A percentile compares a stretch with the other conserved stretches of the same genome.
Conservation (phyloP, 805 yeast species). For the Spathaspora hagerdaliae region DNA sequence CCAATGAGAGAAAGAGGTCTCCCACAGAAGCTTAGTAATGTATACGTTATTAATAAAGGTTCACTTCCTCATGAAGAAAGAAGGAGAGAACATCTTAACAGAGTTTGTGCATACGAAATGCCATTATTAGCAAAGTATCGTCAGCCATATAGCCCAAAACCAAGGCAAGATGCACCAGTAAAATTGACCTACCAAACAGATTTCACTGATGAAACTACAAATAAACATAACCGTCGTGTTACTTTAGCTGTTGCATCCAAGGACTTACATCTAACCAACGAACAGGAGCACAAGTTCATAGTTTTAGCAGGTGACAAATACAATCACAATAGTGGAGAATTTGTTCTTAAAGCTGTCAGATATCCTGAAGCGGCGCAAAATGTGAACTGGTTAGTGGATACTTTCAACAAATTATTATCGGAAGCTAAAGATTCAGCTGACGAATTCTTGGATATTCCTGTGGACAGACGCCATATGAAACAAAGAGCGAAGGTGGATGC, state of each 20-base stretch:
- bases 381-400: slow-evolving; percentile 65
- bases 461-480: slow-evolving; percentile 71
- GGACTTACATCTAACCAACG: slow-evolving; percentile 49
- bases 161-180: slow-evolving; percentile 47
- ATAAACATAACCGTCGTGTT: slow-evolving; percentile 63
- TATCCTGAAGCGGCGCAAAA: slow-evolving; percentile 83
- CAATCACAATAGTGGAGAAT: slow-evolving; percentile 52
- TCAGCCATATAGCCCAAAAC: slow-evolving; percentile 55
- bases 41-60: slow-evolving; percentile 32
- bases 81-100: slow-evolving; percentile 67
- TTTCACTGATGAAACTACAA: slow-evolving; percentile 68
- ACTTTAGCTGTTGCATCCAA: slow-evolving; percentile 50
- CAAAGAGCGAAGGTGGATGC: slow-evolving; percentile 24
- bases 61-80: slow-evolving; percentile 50
- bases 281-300: slow-evolving; percentile 68
- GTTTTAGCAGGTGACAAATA: slow-evolving; percentile 77
- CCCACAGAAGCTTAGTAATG: slow-evolving; percentile 35
- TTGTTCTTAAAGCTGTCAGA: slow-evolving; percentile 62
- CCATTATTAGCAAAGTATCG: slow-evolving; percentile 79
- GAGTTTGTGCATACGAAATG: slow-evolving; percentile 88
- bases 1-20: slow-evolving; percentile 32
- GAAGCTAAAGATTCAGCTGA: slow-evolving; percentile 66
- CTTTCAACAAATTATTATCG: slow-evolving; percentile 54
- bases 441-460: slow-evolving; percentile 71
- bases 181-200: slow-evolving; percentile 63